Conservation (phyloP, 352 stramenopile species). For the Globisporangium megalacanthum region DNA sequence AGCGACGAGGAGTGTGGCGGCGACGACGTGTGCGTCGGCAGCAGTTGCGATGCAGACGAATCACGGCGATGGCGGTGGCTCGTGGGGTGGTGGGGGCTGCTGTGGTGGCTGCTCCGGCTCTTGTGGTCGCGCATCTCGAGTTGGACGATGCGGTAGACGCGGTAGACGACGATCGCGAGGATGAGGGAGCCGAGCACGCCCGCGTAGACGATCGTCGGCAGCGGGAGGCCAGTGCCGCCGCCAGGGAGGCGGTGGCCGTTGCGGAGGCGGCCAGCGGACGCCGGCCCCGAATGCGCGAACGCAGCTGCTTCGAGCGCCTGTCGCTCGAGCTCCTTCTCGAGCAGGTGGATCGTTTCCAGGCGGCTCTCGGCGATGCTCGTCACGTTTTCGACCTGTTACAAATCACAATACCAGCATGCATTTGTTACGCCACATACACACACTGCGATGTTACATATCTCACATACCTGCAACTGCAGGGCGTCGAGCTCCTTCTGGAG, state of each 20-base stretch:
- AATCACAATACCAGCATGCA: too few species aligned
- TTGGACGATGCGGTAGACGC: conserved; percentile 47
- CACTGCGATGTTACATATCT: too few species aligned
- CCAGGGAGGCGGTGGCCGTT: conserved; percentile 2
- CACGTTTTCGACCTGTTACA: conserved; percentile 52
- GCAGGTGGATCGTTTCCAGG: conserved; percentile 62
- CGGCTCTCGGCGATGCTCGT: conserved; percentile 61
- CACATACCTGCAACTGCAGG: conserved; percentile 51
- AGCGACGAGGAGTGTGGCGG: conserved; percentile 14
- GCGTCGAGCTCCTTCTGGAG: conserved; percentile 47
- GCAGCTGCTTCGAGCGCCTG: conserved; percentile 44
- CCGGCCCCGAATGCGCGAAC: conserved; percentile 11
- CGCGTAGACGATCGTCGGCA: conserved; percentile 52
- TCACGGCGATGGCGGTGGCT: not conserved
- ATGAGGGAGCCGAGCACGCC: conserved; percentile 36
- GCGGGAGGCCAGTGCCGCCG: conserved; percentile 20
- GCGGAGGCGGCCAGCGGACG: conserved; percentile 4
- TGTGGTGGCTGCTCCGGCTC: conserved; percentile 11
- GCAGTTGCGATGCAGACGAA: conserved; percentile 5
- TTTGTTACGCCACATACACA: too few species aligned
- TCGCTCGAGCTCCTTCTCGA: conserved; percentile 65
- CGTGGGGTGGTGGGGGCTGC: not conserved
- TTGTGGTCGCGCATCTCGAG: conserved; percentile 29
- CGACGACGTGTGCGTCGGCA: conserved; percentile 5
- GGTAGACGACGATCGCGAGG: conserved; percentile 40